Conservation (phyloP, 1,139 yeast species). For the Protomyces pachydermus region DNA sequence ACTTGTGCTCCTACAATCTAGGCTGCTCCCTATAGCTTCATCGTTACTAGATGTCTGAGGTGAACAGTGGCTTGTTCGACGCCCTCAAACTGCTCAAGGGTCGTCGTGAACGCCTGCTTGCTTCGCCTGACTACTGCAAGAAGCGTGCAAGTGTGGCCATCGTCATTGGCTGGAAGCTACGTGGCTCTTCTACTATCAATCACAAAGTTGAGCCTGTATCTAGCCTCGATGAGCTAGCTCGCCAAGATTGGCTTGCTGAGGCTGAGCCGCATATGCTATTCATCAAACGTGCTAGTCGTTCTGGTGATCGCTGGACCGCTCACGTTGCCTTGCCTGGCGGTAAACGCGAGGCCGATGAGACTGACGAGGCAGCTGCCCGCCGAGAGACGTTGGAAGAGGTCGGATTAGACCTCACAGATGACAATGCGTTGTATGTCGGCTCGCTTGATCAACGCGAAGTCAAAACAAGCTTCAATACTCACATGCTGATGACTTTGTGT, state of each 20-base stretch:
- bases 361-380: constrained; percentile 39
- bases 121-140: neutral
- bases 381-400: constrained; percentile 44
- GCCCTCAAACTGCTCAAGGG: neutral
- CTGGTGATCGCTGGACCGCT: constrained; percentile 44
- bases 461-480: constrained; percentile 39
- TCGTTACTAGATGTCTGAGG: neutral
- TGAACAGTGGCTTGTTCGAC: neutral
- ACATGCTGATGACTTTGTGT: constrained; percentile 35
- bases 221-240: neutral
- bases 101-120: neutral
- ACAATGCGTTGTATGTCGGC: constrained; percentile 36
- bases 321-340: constrained; percentile 46
- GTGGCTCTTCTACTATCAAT: neutral
- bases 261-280: constrained; percentile 38
- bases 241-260: neutral
- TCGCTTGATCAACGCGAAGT: constrained; percentile 41
- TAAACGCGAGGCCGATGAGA: constrained; percentile 39
- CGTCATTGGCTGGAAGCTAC: neutral
- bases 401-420: constrained; percentile 39
- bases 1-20: no score
- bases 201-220: neutral
- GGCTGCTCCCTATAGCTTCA: neutral
- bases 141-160: neutral
- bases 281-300: constrained; percentile 41